Evolutionary conservation across 768 basidiomycete species (phyloP), one percentile per base, ranked within the genome.

Genomic region (Collybiopsis confluens): DNA sequence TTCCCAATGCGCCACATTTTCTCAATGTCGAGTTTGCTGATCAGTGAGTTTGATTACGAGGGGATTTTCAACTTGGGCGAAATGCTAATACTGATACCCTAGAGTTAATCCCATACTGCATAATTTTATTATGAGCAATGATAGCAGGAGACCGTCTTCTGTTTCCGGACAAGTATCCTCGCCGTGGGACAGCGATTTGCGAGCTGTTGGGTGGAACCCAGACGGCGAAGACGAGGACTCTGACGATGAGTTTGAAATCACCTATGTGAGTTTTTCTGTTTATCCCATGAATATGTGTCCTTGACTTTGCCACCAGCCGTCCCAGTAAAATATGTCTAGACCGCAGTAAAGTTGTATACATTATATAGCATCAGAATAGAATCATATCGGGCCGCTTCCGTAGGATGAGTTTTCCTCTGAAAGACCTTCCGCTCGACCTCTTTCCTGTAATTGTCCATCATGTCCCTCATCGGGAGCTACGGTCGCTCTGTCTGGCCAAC

Each of bases 371-470:
- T n/a, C n/a, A n/a, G n/a, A n/a, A n/a, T n/a, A n/a, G n/a, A n/a
- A n/a, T n/a, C n/a, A n/a, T n/a, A n/a, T n/a, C n/a, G n/a, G n/a
- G n/a, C n/a, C n/a, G n/a, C n/a, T n/a, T n/a, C n/a, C n/a, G n/a
- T n/a, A n/a, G n/a, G 30, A 33, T 33, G 30, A 33, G 43, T 2
- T 42, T 33, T 35, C 20, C 37, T n/a, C 13, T 33, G 5, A 5
- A 33, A 33, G 80, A 86, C 57, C 72, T 92, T 2, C 90, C 90
- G 9, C 58, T 82, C 18, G 89, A 90, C 45, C 65, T 92, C 18
- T 62, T 89, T 1, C 79, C 85, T 2, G 59, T 73, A 15, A 75
- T 91, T 20, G 58, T 89, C 43, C 66, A 63, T 10, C 73, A 78
- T 51, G 50, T 90, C 13, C 80, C 75, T 33, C 74, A 83, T 0